A percentile compares a stretch with the other conserved stretches of the same genome.
Evolutionary conservation across 2,329 filamentous ascomycete genomes (phyloP).

Genomic region (Monosporascus sp.): DNA sequence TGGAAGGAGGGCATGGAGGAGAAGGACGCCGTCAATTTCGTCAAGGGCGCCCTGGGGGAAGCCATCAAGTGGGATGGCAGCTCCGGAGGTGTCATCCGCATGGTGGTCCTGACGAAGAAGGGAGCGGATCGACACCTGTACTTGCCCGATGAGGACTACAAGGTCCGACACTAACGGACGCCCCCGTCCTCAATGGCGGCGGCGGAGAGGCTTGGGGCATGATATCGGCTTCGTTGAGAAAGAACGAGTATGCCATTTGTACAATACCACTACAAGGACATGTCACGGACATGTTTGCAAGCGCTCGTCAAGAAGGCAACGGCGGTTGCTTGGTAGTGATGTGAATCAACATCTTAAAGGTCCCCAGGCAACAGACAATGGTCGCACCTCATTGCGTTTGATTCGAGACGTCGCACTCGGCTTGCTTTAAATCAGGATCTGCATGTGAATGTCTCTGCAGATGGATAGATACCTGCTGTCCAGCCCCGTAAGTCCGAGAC

Average conservation of each 20-base stretch:
- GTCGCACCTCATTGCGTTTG: no score
- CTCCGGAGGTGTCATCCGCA: conserved; percentile 94
- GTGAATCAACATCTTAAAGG: not conserved
- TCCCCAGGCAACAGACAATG: not conserved
- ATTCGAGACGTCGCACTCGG: no score
- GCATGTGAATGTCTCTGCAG: no score
- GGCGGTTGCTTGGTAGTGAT: not conserved
- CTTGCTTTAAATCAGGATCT: no score
- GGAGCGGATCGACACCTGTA: conserved; percentile 93
- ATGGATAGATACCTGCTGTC: no score
- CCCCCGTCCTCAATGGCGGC: not conserved
- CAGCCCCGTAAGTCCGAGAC: no score
- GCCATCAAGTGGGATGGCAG: conserved; percentile 99
- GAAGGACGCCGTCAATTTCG: conserved; percentile 82
- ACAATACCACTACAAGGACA: conserved; percentile 2
- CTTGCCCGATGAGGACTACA: conserved; percentile 86
- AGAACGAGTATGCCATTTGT: conserved; percentile 5
- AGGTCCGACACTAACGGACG: conserved; percentile 59
- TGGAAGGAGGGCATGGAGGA: conserved; percentile 96
- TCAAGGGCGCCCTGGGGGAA: conserved; percentile 85
- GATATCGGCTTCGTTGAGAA: conserved; percentile 4
- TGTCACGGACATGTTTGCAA: not conserved
- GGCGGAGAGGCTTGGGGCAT: no score
- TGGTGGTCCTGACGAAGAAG: conserved; percentile 89
- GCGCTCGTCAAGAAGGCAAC: not conserved